A percentile compares a stretch with the other conserved stretches of the same genome.
These are phyloP conservation scores for Cercospora sesami DNA, from an alignment of 2,329 filamentous ascomycete genomes.

Conservation along the genomic window DNA sequence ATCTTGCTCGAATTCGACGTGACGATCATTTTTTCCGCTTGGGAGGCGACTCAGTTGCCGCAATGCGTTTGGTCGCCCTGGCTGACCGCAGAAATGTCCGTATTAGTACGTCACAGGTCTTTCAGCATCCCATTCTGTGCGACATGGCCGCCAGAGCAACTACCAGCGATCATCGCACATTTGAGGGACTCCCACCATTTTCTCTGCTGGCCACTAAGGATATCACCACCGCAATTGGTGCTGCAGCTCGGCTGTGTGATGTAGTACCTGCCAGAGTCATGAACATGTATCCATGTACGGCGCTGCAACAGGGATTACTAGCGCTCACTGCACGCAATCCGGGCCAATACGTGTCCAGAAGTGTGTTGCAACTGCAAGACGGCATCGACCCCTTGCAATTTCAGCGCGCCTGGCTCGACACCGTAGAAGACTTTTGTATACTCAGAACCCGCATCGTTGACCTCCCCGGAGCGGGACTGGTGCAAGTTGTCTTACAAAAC, in stretches of 20 bases:
- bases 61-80: constrained; percentile 47
- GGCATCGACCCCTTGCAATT: constrained; percentile 39
- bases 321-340: constrained; percentile 54
- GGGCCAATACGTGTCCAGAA: constrained; percentile 55
- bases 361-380: constrained; percentile 8
- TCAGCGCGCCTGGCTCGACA: constrained; percentile 36
- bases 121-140: constrained; percentile 4
- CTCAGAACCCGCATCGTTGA: constrained; percentile 12
- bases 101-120: constrained; percentile 6
- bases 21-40: constrained; percentile 49
- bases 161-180: background rate
- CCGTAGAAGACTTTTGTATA: background rate
- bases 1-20: background rate
- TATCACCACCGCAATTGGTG: background rate
- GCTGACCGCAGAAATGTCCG: constrained; percentile 19
- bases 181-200: constrained; percentile 1
- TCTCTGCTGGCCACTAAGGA: background rate
- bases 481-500: constrained; percentile 32
- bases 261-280: constrained; percentile 38
- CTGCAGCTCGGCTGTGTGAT: constrained; percentile 15
- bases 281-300: constrained; percentile 52
- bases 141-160: constrained; percentile 4
- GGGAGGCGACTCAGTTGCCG: constrained; percentile 49
- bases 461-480: constrained; percentile 12
- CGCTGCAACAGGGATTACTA: constrained; percentile 43